A percentile compares a stretch with the other conserved stretches of the same genome.
phyloP scores from a whole-genome alignment of 2,329 filamentous ascomycete genomes.

The Eutypa lata region DNA sequence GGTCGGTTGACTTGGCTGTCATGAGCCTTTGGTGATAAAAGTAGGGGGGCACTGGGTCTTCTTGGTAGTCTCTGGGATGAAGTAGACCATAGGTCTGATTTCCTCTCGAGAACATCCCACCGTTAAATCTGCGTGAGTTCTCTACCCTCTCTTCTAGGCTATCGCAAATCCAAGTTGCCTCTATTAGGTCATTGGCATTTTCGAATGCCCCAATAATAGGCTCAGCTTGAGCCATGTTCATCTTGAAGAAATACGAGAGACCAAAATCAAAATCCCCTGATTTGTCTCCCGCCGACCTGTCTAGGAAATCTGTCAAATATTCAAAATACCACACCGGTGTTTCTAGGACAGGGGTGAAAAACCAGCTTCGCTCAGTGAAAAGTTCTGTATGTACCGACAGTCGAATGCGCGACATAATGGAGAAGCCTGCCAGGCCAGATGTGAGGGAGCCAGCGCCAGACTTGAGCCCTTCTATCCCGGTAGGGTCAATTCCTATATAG shows the following conservation, averaged over 20 bases:
- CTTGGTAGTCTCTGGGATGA: neutral
- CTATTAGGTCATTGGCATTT: neutral
- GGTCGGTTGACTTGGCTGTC: neutral
- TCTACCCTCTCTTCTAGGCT: neutral
- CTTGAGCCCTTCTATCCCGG: neutral
- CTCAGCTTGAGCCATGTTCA: neutral
- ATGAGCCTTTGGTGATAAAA: conserved; percentile 1
- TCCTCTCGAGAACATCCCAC: neutral
- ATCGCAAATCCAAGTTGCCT: neutral
- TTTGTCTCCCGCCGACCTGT: neutral
- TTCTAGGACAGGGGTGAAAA: neutral
- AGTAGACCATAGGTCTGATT: neutral
- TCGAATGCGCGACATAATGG: neutral
- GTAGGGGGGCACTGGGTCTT: neutral
- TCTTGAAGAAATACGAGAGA: neutral
- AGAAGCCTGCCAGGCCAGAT: neutral
- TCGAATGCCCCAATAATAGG: neutral
- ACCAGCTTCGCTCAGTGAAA: neutral
- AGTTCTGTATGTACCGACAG: neutral
- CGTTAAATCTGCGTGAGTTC: neutral
- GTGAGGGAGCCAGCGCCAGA: neutral
- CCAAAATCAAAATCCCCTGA: neutral
- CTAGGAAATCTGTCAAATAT: neutral
- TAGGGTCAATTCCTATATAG: neutral
- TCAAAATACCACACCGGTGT: neutral